phyloP scores from a whole-genome alignment of 208 protist species.

The Trypanosoma scelopori region DNA sequence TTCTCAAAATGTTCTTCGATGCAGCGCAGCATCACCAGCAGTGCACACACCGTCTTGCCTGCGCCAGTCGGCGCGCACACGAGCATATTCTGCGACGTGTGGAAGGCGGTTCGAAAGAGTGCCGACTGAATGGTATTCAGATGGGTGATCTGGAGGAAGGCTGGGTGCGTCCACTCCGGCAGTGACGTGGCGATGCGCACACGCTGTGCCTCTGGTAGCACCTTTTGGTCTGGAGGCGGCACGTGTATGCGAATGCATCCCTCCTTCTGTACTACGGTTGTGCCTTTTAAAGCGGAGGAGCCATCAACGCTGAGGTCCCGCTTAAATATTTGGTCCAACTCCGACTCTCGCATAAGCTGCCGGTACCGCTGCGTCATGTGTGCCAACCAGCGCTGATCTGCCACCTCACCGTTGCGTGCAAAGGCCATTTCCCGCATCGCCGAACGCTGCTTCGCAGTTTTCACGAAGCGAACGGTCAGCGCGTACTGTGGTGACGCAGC shows the following conservation, averaged over 20 bases:
- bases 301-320: conserved; percentile 74
- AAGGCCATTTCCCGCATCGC: conserved; percentile 34
- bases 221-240: conserved; percentile 68
- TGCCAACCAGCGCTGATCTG: conserved; percentile 73
- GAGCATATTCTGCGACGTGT: conserved; percentile 98
- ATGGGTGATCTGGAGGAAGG: conserved; percentile 90
- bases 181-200: conserved; percentile 79
- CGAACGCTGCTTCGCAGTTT: conserved; percentile 49
- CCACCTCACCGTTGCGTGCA: conserved; percentile 49
- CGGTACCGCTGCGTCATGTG: conserved; percentile 89
- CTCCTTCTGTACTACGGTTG: conserved; percentile 60
- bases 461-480: conserved; percentile 73
- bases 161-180: conserved; percentile 88
- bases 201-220: conserved; percentile 73
- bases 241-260: conserved; percentile 82
- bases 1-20: conserved; percentile 91
- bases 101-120: conserved; percentile 96
- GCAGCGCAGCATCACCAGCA: conserved; percentile 96
- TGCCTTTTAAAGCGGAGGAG: conserved; percentile 62
- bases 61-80: conserved; percentile 98
- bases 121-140: conserved; percentile 96
- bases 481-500: conserved; percentile 18
- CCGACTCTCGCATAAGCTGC: conserved; percentile 78
- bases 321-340: conserved; percentile 86
- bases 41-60: conserved; percentile 98